Evolutionary conservation across 2,329 filamentous ascomycete species (phyloP).

Genomic region (Rasamsonia emersonii): DNA sequence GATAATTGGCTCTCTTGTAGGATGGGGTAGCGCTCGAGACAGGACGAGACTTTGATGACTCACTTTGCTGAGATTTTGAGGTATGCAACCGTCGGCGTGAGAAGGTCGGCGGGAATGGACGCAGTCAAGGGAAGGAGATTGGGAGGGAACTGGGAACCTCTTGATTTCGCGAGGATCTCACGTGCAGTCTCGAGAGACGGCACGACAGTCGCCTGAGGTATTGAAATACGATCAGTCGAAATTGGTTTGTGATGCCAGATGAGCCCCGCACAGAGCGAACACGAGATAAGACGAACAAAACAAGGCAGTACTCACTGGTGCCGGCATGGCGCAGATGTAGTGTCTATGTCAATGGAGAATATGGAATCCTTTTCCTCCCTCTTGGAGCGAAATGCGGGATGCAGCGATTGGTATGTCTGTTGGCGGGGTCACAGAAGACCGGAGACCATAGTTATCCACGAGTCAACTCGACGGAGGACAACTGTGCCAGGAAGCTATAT

Average conservation of each 20-base stretch:
- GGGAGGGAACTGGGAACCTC: constrained; percentile 48
- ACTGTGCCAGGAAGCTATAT: too few species aligned
- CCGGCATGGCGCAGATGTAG: too few species aligned
- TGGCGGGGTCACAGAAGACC: too few species aligned
- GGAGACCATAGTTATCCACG: too few species aligned
- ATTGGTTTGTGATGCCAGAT: not conserved
- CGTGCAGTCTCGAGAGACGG: constrained; percentile 55
- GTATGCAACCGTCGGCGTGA: constrained; percentile 92
- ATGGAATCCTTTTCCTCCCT: too few species aligned
- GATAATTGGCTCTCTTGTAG: too few species aligned
- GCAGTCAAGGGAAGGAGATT: constrained; percentile 78
- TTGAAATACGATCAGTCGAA: constrained; percentile 6
- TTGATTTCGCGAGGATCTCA: constrained; percentile 46
- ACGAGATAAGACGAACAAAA: not conserved
- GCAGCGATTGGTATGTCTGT: too few species aligned
- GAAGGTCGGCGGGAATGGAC: constrained; percentile 80
- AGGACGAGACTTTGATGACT: constrained; percentile 28
- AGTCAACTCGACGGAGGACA: too few species aligned
- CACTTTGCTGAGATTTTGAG: constrained; percentile 75
- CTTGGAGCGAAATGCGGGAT: too few species aligned
- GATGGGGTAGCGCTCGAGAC: too few species aligned
- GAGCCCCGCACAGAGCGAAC: not conserved
- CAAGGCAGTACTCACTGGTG: not conserved
- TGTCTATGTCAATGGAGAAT: too few species aligned
- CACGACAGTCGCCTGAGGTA: constrained; percentile 41